These are phyloP conservation scores for Aspergillus tubingensis DNA, from an alignment of 2,329 filamentous ascomycete species.

Conservation along the genomic window DNA sequence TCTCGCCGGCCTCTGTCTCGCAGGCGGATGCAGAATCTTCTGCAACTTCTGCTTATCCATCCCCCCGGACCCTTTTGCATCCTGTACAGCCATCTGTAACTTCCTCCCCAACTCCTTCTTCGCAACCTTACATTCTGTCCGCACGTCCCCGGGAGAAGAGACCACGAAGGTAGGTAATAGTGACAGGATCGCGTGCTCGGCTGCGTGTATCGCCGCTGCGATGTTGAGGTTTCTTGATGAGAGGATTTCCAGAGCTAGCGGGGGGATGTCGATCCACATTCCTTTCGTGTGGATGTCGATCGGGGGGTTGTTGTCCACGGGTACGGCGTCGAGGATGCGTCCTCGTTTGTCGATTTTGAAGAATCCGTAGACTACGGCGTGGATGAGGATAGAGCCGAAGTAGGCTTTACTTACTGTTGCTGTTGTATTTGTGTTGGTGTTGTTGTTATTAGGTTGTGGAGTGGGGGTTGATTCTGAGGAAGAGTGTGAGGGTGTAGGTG, in stretches of 20 bases:
- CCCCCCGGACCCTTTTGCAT: neutral
- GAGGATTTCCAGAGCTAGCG: slow-evolving; percentile 75
- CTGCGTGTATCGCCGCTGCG: slow-evolving; percentile 88
- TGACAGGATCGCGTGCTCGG: slow-evolving; percentile 85
- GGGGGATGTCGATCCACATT: slow-evolving; percentile 93
- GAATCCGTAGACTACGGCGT: slow-evolving; percentile 89
- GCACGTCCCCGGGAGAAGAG: slow-evolving; percentile 84
- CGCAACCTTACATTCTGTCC: slow-evolving; percentile 89
- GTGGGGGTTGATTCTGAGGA: neutral
- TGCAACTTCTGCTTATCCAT: neutral
- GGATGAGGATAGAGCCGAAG: slow-evolving; percentile 82
- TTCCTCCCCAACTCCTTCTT: slow-evolving; percentile 80
- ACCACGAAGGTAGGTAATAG: slow-evolving; percentile 91
- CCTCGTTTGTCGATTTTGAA: slow-evolving; percentile 92
- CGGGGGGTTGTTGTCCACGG: slow-evolving; percentile 83
- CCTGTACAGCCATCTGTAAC: slow-evolving; percentile 26
- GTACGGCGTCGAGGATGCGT: slow-evolving; percentile 84
- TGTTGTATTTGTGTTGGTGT: too few species aligned
- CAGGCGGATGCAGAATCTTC: slow-evolving; percentile 33
- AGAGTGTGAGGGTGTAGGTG: neutral
- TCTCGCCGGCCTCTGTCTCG: slow-evolving; percentile 78
- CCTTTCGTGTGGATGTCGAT: slow-evolving; percentile 83
- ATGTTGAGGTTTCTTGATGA: slow-evolving; percentile 72
- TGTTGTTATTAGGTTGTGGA: slow-evolving; percentile 52
- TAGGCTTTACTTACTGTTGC: slow-evolving; percentile 59